A percentile compares a stretch with the other conserved stretches of the same genome.
These are phyloP conservation scores for Cunninghamia lanceolata DNA, from an alignment of 75 land plant genomes.

Conservation along the genomic window DNA sequence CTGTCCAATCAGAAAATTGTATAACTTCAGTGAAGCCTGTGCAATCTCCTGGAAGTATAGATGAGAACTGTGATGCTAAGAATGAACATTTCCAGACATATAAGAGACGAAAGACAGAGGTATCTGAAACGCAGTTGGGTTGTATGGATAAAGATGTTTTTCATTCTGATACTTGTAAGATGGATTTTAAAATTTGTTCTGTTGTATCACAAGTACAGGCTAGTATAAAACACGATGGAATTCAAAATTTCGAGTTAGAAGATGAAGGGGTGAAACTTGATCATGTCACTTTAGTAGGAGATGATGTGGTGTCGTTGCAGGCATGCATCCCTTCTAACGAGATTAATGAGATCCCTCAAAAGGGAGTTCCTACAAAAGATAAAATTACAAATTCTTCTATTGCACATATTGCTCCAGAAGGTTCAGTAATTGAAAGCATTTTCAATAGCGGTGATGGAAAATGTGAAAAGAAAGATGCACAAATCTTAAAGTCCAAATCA, in stretches of 20 bases:
- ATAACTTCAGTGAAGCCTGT: neutral
- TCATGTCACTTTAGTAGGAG: neutral
- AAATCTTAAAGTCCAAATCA: neutral
- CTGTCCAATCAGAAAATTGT: neutral
- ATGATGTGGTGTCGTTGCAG: neutral
- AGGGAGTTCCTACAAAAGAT: neutral
- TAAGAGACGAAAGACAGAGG: neutral
- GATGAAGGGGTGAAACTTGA: neutral
- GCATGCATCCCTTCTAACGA: neutral
- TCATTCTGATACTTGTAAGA: conserved; percentile 1
- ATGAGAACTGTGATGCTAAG: neutral
- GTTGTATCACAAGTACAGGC: neutral
- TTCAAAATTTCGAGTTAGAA: neutral
- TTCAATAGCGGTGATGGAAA: neutral
- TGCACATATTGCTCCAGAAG: neutral
- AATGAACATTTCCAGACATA: neutral
- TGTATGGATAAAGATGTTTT: conserved; percentile 4
- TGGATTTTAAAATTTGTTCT: conserved; percentile 3
- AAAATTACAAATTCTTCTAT: neutral
- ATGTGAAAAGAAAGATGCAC: conserved; percentile 3
- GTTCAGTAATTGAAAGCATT: neutral
- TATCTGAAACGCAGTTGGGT: neutral
- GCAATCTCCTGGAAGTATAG: neutral
- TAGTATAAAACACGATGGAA: neutral
- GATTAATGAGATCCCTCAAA: neutral